Evolutionary conservation across 768 basidiomycete genomes (phyloP), one percentile per base, ranked within the genome.

Genomic region (Termitomyces sp.): DNA sequence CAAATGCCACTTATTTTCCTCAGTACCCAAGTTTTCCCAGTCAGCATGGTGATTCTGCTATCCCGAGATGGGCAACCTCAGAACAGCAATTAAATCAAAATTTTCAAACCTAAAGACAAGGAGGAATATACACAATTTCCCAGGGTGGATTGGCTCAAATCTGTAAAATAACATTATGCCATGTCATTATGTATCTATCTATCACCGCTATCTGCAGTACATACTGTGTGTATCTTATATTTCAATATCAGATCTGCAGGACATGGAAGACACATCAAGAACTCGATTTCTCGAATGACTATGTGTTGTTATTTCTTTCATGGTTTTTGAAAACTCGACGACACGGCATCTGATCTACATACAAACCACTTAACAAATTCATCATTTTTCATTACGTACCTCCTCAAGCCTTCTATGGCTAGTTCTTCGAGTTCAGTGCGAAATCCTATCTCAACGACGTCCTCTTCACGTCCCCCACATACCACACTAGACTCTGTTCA

Each of bases 51-150:
- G 56, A 60, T 47, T 18, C 52, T n/a, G 41, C 58, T 14, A 20
- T 46, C 26, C 61, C 53, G 35, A 62, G 64, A 59, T 67, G 66
- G 66, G 66, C 67, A 51, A 64, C 67, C 13, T 67, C 67, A 54
- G 67, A 66, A 56, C 62, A 63, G 28, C 63, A 69, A 28, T 63
- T 63, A 28, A 61, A 57, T 36, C 63, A 60, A 51, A 60, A 57
- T 23, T 63, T 58, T 49, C 63, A 47, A 44, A 59, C 43, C 2
- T 59, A 56, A 58, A 48, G 33, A 33, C n/a, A 16, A 55, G 41
- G 5, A 36, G 28, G 16, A 57, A 47, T 16, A 20, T 36, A 33
- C 1, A 32, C 47, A 32, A 32, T 55, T 46, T 57, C 10, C n/a
- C 9, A 35, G 28, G 5, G 20, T 40, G 16, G 26, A 40, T 20